Evolutionary conservation across 2,329 filamentous ascomycete genomes (phyloP), one percentile per base, ranked within the genome.

Genomic region (Trichoderma aggressivum): DNA sequence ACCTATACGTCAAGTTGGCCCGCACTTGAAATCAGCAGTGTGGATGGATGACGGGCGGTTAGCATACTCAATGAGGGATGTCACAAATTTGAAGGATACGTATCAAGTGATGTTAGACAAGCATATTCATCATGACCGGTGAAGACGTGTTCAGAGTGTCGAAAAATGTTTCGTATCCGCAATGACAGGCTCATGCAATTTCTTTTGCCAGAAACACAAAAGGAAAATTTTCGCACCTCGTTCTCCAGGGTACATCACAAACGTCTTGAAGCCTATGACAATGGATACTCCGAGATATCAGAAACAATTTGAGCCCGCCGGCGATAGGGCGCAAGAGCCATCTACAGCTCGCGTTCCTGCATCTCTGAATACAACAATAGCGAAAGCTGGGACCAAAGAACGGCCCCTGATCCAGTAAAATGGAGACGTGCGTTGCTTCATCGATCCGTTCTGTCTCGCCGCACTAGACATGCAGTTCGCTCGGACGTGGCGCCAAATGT

Each of bases 291-390:
- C 7, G 6, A 66, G 10, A 30, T 28, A 21, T 14, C 10, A 11
- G 21, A 3, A 18, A 66, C 26, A 56, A 7, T 53, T 53, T 5
- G 21, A 56, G 47, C 26, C 36, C 14, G 28, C 55, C 26, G 36
- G 34, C 21, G 65, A 30, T 24, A 34, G 34, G 6, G 36, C 28
- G 65, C 56, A 62, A 18, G 58, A 56, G 30, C 59, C 67, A 70
- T 70, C 67, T 70, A 56, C 59, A 70, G 7, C 59, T 32, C 67
- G 67, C 67, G 67, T 70, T 70, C 67, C 67, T 56, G 67, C 67
- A 30, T 70, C 58, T 14, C 16, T 43, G 30, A 47, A 70, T 61
- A 58, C 65, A 69, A 53, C 65, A 66, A 58, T 56, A 60, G 39
- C 28, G 21, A 69, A 69, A 36, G 65, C 30, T 53, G 18, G 39